These are phyloP conservation scores for Fusarium cyanostomum DNA, from an alignment of 2,329 filamentous ascomycete genomes.

Conservation along the genomic window DNA sequence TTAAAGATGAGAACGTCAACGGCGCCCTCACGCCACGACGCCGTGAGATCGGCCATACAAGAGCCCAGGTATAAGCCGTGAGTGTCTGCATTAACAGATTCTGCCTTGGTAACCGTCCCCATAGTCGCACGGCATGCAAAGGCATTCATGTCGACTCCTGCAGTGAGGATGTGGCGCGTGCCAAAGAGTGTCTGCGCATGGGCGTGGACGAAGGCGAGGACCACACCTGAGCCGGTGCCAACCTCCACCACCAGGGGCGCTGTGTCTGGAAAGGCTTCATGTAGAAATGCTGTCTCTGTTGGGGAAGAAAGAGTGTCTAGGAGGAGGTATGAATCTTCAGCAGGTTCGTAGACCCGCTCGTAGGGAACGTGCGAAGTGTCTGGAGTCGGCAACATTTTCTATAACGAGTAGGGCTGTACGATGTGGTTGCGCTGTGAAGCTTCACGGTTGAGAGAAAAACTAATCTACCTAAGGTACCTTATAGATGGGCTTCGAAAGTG, in stretches of 20 bases:
- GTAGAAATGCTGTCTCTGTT: slow-evolving; percentile 75
- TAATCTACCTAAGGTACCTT: too few relatives aligned
- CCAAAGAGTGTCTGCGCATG: slow-evolving; percentile 79
- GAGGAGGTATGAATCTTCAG: slow-evolving; percentile 94
- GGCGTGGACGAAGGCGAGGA: slow-evolving; percentile 87
- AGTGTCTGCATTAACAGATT: slow-evolving; percentile 45
- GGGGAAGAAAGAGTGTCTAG: slow-evolving; percentile 86
- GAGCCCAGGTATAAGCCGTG: slow-evolving; percentile 70
- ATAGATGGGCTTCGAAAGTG: slow-evolving; percentile 19
- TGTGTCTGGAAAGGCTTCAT: slow-evolving; percentile 64
- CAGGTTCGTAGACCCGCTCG: slow-evolving; percentile 90
- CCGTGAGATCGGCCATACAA: slow-evolving; percentile 74
- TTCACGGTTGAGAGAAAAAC: slow-evolving; percentile 31
- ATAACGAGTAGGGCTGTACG: background rate
- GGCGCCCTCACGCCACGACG: slow-evolving; percentile 62
- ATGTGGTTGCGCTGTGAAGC: slow-evolving; percentile 28
- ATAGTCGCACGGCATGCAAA: slow-evolving; percentile 82
- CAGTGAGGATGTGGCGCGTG: slow-evolving; percentile 71
- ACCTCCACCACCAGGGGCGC: slow-evolving; percentile 81
- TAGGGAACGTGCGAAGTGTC: slow-evolving; percentile 92
- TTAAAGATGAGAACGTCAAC: slow-evolving; percentile 95
- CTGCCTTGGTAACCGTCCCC: slow-evolving; percentile 69
- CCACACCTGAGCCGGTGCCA: slow-evolving; percentile 90
- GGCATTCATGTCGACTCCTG: slow-evolving; percentile 85
- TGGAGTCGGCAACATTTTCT: slow-evolving; percentile 86